Conservation (phyloP, 208 protist genomes). For the Wallacemonas sp. region DNA sequence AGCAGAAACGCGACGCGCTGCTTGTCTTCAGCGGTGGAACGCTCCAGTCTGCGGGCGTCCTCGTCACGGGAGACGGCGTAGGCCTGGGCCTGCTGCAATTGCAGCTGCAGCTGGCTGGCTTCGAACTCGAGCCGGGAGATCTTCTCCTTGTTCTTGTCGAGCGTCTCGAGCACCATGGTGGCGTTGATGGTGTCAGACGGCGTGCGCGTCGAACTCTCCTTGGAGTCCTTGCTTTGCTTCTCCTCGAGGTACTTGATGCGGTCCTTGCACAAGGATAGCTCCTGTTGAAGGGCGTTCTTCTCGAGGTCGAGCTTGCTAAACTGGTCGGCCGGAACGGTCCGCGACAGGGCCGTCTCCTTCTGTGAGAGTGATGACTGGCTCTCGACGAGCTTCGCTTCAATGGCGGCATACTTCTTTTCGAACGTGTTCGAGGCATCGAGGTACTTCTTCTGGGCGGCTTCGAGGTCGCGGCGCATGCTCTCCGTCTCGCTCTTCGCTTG, state of each 20-base stretch:
- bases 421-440: conserved; percentile 30
- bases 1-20: conserved; percentile 78
- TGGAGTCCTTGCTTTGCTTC: conserved; percentile 7
- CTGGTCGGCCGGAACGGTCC: conserved; percentile 30
- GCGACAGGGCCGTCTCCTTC: conserved; percentile 31
- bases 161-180: conserved; percentile 46
- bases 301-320: conserved; percentile 40
- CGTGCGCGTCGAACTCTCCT: conserved; percentile 5
- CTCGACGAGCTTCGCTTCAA: conserved; percentile 46
- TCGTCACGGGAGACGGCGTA: conserved; percentile 40
- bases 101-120: conserved; percentile 40
- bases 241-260: conserved; percentile 40
- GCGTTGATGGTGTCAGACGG: conserved; percentile 32
- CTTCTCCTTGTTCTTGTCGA: conserved; percentile 57
- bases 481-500: conserved; percentile 15
- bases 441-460: conserved; percentile 26
- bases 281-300: conserved; percentile 39
- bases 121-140: conserved; percentile 69
- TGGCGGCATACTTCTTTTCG: conserved; percentile 35
- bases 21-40: conserved; percentile 65
- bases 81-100: conserved; percentile 51
- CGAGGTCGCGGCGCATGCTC: conserved; percentile 10
- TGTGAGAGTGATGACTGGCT: conserved; percentile 27
- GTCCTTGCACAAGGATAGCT: conserved; percentile 38
- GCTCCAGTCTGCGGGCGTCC: conserved; percentile 43